These are phyloP conservation scores for Mortierella sp. DNA, from an alignment of 371 early-diverging fungal species.

Conservation along the genomic window DNA sequence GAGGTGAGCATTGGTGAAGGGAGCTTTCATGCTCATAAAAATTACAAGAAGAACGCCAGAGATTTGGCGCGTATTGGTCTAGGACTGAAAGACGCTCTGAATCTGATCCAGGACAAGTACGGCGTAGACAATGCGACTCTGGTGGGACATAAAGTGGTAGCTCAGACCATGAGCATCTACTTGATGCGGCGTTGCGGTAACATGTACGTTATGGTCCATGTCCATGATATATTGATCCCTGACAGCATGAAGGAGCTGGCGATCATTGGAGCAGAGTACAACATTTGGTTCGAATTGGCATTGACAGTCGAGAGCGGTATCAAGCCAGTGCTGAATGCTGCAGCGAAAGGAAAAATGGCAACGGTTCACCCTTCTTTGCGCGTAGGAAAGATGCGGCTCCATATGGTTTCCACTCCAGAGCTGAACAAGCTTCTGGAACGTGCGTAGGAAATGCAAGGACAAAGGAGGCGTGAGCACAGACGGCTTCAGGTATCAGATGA, in stretches of 20 bases:
- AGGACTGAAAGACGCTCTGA: conserved; percentile 16
- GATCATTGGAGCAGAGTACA: neutral
- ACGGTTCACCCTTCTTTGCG: neutral
- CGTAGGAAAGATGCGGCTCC: conserved; percentile 10
- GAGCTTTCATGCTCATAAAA: conserved; percentile 7
- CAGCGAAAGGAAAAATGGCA: conserved; percentile 9
- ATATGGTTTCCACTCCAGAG: conserved; percentile 16
- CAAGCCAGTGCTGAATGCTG: neutral
- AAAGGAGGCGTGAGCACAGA: too few relatives aligned
- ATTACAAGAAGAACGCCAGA: conserved; percentile 26
- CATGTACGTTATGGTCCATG: conserved; percentile 3
- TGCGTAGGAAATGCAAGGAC: neutral
- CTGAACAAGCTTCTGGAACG: conserved; percentile 19
- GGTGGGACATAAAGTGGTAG: conserved; percentile 14
- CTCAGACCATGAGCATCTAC: conserved; percentile 7
- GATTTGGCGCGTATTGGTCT: conserved; percentile 29
- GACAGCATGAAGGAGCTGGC: neutral
- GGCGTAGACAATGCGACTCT: conserved; percentile 7
- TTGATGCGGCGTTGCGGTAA: neutral
- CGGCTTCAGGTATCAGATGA: too few relatives aligned
- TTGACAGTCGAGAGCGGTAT: neutral
- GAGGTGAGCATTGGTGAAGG: too few relatives aligned
- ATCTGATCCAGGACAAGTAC: conserved; percentile 17
- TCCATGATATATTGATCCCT: neutral
- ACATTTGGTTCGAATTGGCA: neutral